phyloP scores from a whole-genome alignment of 306 rosid genomes.

The Betula pendula region DNA sequence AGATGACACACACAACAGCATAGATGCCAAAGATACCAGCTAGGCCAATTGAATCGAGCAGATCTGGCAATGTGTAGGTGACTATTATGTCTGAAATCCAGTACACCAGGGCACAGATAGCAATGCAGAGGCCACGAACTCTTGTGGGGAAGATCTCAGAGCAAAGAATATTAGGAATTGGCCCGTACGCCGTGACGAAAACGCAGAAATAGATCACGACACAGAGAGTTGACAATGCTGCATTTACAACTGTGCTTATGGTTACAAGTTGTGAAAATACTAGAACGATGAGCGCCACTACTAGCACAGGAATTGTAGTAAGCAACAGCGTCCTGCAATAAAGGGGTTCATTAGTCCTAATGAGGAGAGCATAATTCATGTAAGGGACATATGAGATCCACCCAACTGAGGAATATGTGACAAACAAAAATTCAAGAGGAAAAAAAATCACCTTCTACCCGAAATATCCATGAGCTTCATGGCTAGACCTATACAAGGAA shows the following conservation, averaged over 20 bases:
- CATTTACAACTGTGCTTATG: slow-evolving; percentile 49
- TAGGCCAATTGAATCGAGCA: slow-evolving; percentile 62
- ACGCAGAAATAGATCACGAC: slow-evolving; percentile 61
- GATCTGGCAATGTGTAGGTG: slow-evolving; percentile 61
- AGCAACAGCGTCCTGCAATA: slow-evolving; percentile 64
- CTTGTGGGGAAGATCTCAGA: slow-evolving; percentile 79
- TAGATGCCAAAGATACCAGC: slow-evolving; percentile 63
- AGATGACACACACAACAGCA: slow-evolving; percentile 57
- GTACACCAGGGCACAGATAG: slow-evolving; percentile 64
- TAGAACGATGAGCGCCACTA: slow-evolving; percentile 52
- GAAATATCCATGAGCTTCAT: slow-evolving; percentile 77
- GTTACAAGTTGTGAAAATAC: slow-evolving; percentile 41
- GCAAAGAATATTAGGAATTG: slow-evolving; percentile 78
- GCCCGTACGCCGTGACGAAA: slow-evolving; percentile 76
- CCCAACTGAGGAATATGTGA: background rate
- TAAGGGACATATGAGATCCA: background rate
- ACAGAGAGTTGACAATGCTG: slow-evolving; percentile 62
- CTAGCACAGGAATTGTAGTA: slow-evolving; percentile 65
- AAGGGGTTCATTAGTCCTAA: slow-evolving; percentile 7
- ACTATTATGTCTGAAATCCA: slow-evolving; percentile 75
- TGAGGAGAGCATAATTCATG: background rate
- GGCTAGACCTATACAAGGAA: slow-evolving; percentile 67
- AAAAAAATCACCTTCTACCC: slow-evolving; percentile 61
- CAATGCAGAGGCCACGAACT: slow-evolving; percentile 85
- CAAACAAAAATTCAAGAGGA: background rate